Conservation (phyloP, 306 rosid species). For the Ormosia emarginata region DNA sequence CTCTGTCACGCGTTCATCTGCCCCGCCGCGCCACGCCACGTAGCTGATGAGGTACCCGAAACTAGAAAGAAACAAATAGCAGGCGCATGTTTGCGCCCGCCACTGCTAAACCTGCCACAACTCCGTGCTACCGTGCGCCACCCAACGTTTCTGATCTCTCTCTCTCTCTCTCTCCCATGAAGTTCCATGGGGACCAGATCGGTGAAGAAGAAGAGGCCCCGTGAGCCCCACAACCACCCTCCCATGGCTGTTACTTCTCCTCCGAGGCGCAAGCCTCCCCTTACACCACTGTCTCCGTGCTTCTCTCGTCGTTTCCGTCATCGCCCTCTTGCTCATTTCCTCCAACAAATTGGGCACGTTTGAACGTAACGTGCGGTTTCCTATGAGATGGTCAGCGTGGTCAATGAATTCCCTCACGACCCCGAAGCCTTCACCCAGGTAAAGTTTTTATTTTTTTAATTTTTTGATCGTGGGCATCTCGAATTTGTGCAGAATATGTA, state of each 20-base stretch:
- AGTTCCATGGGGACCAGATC: constrained; percentile 53
- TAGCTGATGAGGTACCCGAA: neutral
- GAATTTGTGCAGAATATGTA: neutral
- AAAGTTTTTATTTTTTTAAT: neutral
- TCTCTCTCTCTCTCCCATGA: constrained; percentile 28
- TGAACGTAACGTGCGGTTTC: neutral
- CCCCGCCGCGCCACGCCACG: neutral
- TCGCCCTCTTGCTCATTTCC: constrained; percentile 45
- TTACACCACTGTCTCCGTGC: constrained; percentile 10
- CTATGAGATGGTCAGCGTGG: constrained; percentile 52
- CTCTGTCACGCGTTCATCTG: too few relatives aligned
- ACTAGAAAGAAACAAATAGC: neutral
- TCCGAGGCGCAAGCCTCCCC: constrained; percentile 23
- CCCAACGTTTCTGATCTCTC: neutral
- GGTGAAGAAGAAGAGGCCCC: constrained; percentile 43
- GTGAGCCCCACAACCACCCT: constrained; percentile 34
- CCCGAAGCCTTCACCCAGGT: constrained; percentile 94
- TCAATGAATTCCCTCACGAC: constrained; percentile 84
- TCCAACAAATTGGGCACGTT: constrained; percentile 30
- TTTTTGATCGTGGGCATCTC: neutral
- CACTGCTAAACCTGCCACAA: neutral
- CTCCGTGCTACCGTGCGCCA: constrained; percentile 11
- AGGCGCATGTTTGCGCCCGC: constrained; percentile 30
- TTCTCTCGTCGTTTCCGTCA: constrained; percentile 31
- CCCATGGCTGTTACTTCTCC: constrained; percentile 54